Evolutionary conservation across 192 early-diverging fungal genomes (phyloP).

Genomic region (Coemansia sp.): DNA sequence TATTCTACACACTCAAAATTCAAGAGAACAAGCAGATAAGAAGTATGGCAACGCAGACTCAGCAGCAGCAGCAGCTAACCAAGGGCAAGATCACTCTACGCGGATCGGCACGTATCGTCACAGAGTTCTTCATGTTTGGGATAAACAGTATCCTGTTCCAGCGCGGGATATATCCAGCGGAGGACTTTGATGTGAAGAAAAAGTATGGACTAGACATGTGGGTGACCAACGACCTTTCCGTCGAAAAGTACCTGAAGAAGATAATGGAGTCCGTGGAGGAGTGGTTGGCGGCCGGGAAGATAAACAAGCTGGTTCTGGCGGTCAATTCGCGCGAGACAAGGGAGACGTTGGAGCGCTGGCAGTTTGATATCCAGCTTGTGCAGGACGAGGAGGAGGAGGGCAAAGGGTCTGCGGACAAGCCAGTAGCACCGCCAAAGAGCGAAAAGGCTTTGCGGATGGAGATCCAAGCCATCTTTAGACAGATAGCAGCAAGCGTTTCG

Average conservation of each 20-base stretch:
- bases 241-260: conserved; percentile 72
- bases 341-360: conserved; percentile 89
- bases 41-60: conserved; percentile 35
- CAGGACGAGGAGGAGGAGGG: conserved; percentile 21
- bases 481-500: conserved; percentile 86
- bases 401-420: conserved; percentile 13
- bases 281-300: conserved; percentile 73
- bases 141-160: conserved; percentile 91
- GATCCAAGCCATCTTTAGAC: conserved; percentile 87
- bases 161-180: conserved; percentile 89
- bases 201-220: conserved; percentile 87
- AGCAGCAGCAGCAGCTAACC: conserved; percentile 29
- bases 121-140: conserved; percentile 87
- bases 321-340: conserved; percentile 82
- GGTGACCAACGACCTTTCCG: conserved; percentile 69
- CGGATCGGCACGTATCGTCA: conserved; percentile 80
- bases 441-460: conserved; percentile 59
- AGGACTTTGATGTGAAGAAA: conserved; percentile 83
- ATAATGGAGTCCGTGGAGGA: conserved; percentile 79
- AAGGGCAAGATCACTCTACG: conserved; percentile 75
- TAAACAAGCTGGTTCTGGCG: conserved; percentile 84
- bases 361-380: conserved; percentile 85
- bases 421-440: conserved; percentile 34
- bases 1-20: too few species aligned
- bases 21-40: background rate